Evolutionary conservation across 768 basidiomycete species (phyloP), one percentile per base, ranked within the genome.

Genomic region (Agrocybe pediades): DNA sequence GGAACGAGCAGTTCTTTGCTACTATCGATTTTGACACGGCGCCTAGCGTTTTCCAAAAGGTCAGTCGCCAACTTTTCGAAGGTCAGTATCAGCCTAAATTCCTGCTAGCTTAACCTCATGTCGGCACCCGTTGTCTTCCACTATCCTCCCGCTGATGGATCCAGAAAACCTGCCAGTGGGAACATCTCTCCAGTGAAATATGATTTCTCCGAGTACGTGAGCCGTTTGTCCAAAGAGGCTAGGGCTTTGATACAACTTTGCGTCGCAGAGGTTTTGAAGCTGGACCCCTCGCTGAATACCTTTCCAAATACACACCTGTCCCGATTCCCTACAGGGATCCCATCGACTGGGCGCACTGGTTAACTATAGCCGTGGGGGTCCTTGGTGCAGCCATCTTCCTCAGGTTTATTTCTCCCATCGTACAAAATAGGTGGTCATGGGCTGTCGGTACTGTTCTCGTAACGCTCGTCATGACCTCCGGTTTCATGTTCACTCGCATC

Each of bases 401-500:
- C 61, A 82, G 83, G 47, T 86, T 83, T 74, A 73, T 90, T 53
- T 68, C 79, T 3, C 84, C 89, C 24, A 71, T 91, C 50, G 68
- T 95, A 24, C 70, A 79, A 57, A 89, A 77, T 60, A 86, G 87
- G 57, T 92, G 90, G 90, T 72, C 81, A 2, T 94, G 92, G 91
- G 90, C 88, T 6, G 62, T 74, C 20, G 68, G 67, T n/a, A 78
- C 77, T 36, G 81, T 86, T 24, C 51, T 87, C 36, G 66, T 83
- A 23, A 80, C 85, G 8, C 87, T 92, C 17, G 72, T 92, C 62
- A 96, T 98, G 87, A 95, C 86, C 19, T 86, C 88, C 8, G 97
- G 97, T 7, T 90, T 85, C 76, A 99, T 99, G 97, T 99, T 96
- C 74, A 90, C 90, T 54, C 89, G 88, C 58, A 99, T 99, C 62